Evolutionary conservation across 306 rosid species (phyloP), one percentile per base, ranked within the genome.

Genomic region (Cicer pinnatifidum): DNA sequence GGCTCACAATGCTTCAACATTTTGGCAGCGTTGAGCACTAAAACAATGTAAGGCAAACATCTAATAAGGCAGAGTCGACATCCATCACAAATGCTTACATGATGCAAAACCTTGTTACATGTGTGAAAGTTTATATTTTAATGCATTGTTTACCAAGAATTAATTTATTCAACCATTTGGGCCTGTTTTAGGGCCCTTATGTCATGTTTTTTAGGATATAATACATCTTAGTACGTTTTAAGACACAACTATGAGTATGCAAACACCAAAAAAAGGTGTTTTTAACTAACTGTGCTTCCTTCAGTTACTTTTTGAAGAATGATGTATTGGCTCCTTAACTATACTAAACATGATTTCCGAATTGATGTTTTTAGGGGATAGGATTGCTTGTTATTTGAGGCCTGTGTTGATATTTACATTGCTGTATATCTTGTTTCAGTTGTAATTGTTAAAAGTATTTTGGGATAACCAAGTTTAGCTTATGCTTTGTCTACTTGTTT

Each of bases 401-500:
- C 64, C 16, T 11, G 46, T 51, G 76, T 43, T 53, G 8, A 44
- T 23, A 37, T 16, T 9, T 19, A 39, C 9, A 33, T 56, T 39
- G 39, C 11, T 70, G 58, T 67, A 16, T 75, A 44, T 75, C 72
- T 74, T 78, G 71, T 46, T 12, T 64, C 35, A 50, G 66, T 68
- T 54, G 61, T 33, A 58, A 71, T 67, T 15, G n/a, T 66, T 72
- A 11, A n/a, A 10, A 60, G 43, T 20, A 9, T 64, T 64, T 72
- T 10, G 52, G 48, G 45, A 47, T 15, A 45, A 72, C 83, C 15
- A 40, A 51, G 57, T 65, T 77, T 62, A 57, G 35, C 61, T 83
- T 69, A 61, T 67, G n/a, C 15, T 19, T 33, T 75, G 3, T 82
- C 65, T 82, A 67, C 59, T 44, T 82, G 69, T 73, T 65, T 81